Evolutionary conservation across 306 rosid genomes (phyloP), one percentile per base, ranked within the genome.

Genomic region (Lathyrus tuberosus): DNA sequence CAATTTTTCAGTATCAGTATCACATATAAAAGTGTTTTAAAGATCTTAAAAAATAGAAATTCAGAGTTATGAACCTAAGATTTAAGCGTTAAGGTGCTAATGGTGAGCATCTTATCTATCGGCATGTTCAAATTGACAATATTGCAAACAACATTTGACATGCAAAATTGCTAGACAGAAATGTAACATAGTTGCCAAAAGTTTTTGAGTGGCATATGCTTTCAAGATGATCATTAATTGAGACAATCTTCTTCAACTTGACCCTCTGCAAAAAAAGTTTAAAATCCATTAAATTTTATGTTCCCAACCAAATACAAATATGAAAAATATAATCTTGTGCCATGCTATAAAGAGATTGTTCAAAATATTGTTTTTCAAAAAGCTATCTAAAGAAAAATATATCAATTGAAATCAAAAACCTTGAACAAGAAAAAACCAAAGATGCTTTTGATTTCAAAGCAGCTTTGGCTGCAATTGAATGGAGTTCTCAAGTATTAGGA

Each of bases 381-480:
- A 0, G 22, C 22, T 20, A n/a, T n/a, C 22, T 20, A 20, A 33
- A 33, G 8, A 6, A 6, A 33, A 6, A 33, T 33, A 33, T 33
- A 6, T 33, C 38, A 33, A 33, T 33, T 33, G 38, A 43, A 43
- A 12, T 18, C 18, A 14, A 8, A 56, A 26, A 11, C 8, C 51
- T 40, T 40, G 10, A 3, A 52, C 68, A 62, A 62, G 10, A 3
- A 52, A n/a, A 20, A 53, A 22, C 14, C 5, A 18, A 49, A 51
- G 13, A 18, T 17, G 57, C 13, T 51, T 51, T 62, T 47, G 30
- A 12, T 33, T 71, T 54, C 38, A 35, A 10, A 26, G 14, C 43
- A 44, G 69, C 22, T 44, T 33, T 56, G 40, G 69, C 57, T 17
- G 30, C 75, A 67, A 44, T 3, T 52, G 44, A 63, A 53, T 44